Evolutionary conservation across 495 filamentous ascomycete species (phyloP).

Genomic region (Xylona heveae): DNA sequence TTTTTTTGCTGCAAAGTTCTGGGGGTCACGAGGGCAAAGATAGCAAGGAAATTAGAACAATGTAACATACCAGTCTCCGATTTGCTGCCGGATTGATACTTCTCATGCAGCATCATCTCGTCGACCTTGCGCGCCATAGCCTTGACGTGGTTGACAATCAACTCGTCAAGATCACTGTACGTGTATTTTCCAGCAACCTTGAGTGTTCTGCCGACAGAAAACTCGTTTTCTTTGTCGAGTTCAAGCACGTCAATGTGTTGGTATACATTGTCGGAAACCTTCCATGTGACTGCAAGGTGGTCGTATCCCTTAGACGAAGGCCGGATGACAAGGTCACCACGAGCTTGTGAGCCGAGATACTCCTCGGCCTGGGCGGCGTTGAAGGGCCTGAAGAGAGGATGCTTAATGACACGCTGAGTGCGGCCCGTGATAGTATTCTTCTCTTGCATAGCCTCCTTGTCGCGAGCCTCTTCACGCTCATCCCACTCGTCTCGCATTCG

Average conservation of each 20-base stretch:
- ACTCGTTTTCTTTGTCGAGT: constrained; percentile 88
- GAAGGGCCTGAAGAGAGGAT: constrained; percentile 83
- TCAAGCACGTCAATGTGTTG: constrained; percentile 97
- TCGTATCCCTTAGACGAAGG: constrained; percentile 86
- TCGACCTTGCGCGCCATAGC: constrained; percentile 96
- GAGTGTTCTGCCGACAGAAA: constrained; percentile 66
- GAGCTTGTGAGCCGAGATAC: constrained; percentile 61
- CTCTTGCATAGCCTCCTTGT: constrained; percentile 54
- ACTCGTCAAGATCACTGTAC: constrained; percentile 88
- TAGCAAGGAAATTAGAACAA: constrained; percentile 3
- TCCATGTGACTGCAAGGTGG: constrained; percentile 93
- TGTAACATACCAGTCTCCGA: constrained; percentile 57
- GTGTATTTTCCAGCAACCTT: constrained; percentile 71
- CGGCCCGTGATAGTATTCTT: constrained; percentile 66
- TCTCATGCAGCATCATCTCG: constrained; percentile 81
- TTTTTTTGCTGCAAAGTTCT: not conserved
- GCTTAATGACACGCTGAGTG: constrained; percentile 84
- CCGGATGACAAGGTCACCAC: constrained; percentile 83
- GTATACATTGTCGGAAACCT: constrained; percentile 82
- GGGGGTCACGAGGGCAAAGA: not conserved
- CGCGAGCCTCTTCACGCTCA: constrained; percentile 49
- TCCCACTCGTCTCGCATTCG: constrained; percentile 72
- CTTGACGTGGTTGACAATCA: constrained; percentile 93
- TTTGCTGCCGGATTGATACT: constrained; percentile 63
- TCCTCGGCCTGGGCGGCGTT: constrained; percentile 87